Base-by-base conservation (phyloP, 805 yeast genomes). In the Tetrapisispora arboricola region DNA sequence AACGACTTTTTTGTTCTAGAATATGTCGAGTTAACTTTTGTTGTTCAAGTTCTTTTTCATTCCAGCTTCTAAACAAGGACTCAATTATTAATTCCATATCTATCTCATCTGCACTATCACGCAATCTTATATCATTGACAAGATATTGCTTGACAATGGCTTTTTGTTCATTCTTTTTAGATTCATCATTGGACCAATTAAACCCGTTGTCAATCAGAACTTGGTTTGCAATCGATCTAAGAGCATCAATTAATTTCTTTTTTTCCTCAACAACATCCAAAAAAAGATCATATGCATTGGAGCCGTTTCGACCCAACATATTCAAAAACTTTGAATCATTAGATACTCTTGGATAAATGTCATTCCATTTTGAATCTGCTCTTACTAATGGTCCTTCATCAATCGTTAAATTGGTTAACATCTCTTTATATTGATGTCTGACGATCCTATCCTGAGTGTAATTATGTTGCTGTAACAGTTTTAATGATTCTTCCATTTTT, bases 241-340 rank as follows among this genome's bases (percentile, higher is more conserved):
- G 75, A 18, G 78, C 75, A 44, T 70, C 72, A 34, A 83, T 54
- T 1, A 67, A 52, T 40, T 77, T 72, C 26, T 71, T 68, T 49
- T 75, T 77, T 42, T 75, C 79, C 49, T 81, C 87, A 3, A 81
- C 69, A 0, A 72, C 51, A 56, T 87, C 95, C 74, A 84, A 73
- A 56, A 81, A 86, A 31, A 84, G 60, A 47, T 86, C 94, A 32
- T 79, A 53, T 1, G 95, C 81, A 1, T 78, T 71, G 0, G 95
- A 85, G 0, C 95, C 95, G 34, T 73, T 67, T 40, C 87, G 70
- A 0, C 94, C 95, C 42, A 86, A 68, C 28, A 86, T 47, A 18
- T 70, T 75, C 13, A 73, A 51, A 53, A 81, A 86, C 13, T 75
- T 62, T 35, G 65, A 66, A 45, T 80, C 81, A 25, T 73, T 71